Evolutionary conservation across 129 eudicot species (phyloP).

Genomic region (Ambrosia artemisiifolia): DNA sequence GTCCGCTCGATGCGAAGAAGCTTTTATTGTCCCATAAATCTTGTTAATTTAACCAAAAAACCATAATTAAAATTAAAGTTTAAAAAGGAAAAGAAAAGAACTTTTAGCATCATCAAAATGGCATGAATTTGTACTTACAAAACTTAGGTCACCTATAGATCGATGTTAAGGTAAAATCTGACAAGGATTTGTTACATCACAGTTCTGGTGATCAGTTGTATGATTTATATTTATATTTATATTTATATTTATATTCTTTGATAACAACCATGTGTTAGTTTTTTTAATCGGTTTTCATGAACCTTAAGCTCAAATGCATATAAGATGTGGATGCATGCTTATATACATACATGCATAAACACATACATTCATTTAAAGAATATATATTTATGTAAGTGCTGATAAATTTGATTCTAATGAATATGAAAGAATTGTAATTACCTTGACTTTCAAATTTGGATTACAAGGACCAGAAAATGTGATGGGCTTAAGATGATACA

Average conservation of each 20-base stretch:
- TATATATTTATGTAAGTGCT: neutral
- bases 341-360: neutral
- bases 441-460: constrained; percentile 52
- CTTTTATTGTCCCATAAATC: constrained; percentile 72
- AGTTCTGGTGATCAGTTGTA: neutral
- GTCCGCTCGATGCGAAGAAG: constrained; percentile 47
- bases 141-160: constrained; percentile 33
- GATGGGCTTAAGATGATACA: constrained; percentile 64
- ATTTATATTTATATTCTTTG: constrained; percentile 20
- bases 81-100: neutral
- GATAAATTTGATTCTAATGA: neutral
- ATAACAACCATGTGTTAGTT: constrained; percentile 25
- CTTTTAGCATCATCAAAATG: constrained; percentile 11
- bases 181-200: constrained; percentile 21
- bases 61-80: too few relatives aligned
- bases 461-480: constrained; percentile 76
- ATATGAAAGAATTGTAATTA: constrained; percentile 17
- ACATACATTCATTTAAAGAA: neutral
- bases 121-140: constrained; percentile 18
- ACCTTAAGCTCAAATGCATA: constrained; percentile 15
- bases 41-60: constrained; percentile 10
- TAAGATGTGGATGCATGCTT: neutral
- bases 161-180: constrained; percentile 6
- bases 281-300: constrained; percentile 16
- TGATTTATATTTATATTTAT: constrained; percentile 25